Evolutionary conservation across 1,284 basidiomycete genomes (phyloP), one percentile per base, ranked within the genome.

Genomic region (Malassezia brasiliensis): DNA sequence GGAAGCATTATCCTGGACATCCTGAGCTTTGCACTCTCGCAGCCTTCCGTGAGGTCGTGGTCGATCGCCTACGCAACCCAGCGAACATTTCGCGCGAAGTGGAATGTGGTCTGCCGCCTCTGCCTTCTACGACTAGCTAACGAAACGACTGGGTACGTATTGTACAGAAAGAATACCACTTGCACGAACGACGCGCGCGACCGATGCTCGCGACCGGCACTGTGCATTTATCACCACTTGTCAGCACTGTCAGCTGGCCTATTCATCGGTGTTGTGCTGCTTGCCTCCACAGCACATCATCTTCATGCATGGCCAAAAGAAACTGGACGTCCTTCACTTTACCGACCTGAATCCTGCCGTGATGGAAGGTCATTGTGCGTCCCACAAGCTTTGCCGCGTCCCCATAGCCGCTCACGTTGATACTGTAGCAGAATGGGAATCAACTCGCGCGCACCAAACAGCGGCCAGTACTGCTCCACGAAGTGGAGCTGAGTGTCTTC

Each of bases 401-500:
- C 22, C 17, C 31, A 14, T 17, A 50, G 39, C 25, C 55, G 48
- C 11, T 59, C 46, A 2, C 83, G 80, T 75, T 94, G 90, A 76
- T 86, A 96, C 47, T 85, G 83, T 17, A 96, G 78, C 15, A 96
- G 73, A 56, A 94, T 84, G 1, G 88, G 87, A 20, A 90, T 76
- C 69, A 94, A 83, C 66, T 98, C 88, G 51, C 82, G 79, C 5
- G 96, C 74, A 2, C 90, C 88, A 72, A 96, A 96, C 55, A 91
- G 85, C 0, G 94, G 94, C 94, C 94, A 99, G 73, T 86, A 93
- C 0, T 83, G 83, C 32, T 83, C 77, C n/a, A 85, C 82, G 75
- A 96, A 93, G 72, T 96, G 88, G n/a, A 98, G 78, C 64, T 91
- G 88, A 0, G 89, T 88, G 62, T 85, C 76, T 64, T 89, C 84